Base-by-base conservation (phyloP, 495 filamentous ascomycete genomes). In the Podospora pseudocomata region DNA sequence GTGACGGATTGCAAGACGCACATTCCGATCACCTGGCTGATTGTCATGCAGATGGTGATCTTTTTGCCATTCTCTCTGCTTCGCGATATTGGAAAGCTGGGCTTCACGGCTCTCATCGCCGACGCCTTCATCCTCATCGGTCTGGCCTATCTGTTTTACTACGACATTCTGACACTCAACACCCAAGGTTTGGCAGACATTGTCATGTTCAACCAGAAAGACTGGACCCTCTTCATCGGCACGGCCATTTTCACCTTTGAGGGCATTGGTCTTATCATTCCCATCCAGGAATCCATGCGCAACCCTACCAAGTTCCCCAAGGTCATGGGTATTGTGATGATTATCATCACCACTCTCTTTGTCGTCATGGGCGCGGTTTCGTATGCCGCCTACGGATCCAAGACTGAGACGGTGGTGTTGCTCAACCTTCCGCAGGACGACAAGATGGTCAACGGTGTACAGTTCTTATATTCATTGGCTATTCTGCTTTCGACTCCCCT, bases 161-260 rank as follows among this genome's bases (percentile, higher is more conserved):
- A 92, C 76, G 94, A 97, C 76, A 85, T 97, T 72, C 82, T 89
- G 64, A 96, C 93, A n/a, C 87, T 97, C 49, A 79, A 76, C 60
- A 88, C 90, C n/a, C 79, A 90, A 57, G 94, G 94, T 7, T 77
- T 96, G 15, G 84, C 92, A 0, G 95, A 98, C 76, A 90, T 98
- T 72, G 83, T 88, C 65, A 80, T 87, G 67, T 97, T 99, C 84
- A 99, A 99, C 80, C 79, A 88, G 4, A 84, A 88, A 23, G 87
- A 91, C 73, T 99, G 95, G 95, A 97, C 94, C 0, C 86, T 98
- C 44, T 97, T 98, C 78, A 97, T 99, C 73, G 95, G 95, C 71
- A 98, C 95, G 7, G 96, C 95, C 20, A 97, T 99, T 71, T 99
- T 99, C 82, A 99, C 95, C 5, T 99, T 97, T 71, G 95, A 99